Evolutionary conservation across 2,329 filamentous ascomycete genomes (phyloP).

Genomic region (Aspergillus ruber): DNA sequence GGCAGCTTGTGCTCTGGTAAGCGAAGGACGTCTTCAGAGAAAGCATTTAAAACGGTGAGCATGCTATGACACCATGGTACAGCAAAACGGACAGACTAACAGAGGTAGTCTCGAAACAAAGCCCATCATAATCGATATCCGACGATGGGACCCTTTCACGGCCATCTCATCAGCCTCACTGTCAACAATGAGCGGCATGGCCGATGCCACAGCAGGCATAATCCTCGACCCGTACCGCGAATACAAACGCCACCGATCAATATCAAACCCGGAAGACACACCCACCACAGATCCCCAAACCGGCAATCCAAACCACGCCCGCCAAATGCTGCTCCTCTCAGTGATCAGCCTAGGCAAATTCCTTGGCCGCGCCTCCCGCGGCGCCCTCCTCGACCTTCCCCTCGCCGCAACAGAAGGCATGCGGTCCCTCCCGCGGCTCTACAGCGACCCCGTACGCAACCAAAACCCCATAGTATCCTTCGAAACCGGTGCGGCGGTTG

Average conservation of each 20-base stretch:
- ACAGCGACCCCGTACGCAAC: conserved; percentile 22
- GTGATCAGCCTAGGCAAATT: conserved; percentile 20
- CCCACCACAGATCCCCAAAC: no score
- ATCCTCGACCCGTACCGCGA: conserved; percentile 23
- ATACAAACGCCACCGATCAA: conserved; percentile 10
- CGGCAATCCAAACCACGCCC: no score
- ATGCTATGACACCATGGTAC: neutral
- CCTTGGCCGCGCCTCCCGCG: conserved; percentile 22
- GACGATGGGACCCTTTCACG: conserved; percentile 28
- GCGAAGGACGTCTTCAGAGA: conserved; percentile 13
- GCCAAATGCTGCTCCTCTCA: neutral
- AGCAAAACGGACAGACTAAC: neutral
- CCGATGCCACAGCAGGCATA: conserved; percentile 19
- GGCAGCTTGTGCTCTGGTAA: conserved; percentile 18
- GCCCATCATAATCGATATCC: conserved; percentile 26
- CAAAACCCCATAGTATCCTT: neutral
- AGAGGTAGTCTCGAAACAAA: conserved; percentile 18
- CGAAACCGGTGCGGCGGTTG: neutral
- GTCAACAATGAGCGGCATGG: conserved; percentile 19
- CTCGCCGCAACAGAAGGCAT: conserved; percentile 32
- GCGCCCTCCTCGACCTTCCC: conserved; percentile 30
- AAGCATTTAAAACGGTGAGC: conserved; percentile 18
- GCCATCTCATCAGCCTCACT: conserved; percentile 20
- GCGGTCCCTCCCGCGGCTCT: conserved; percentile 27
- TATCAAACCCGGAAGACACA: no score